phyloP scores from a whole-genome alignment of 768 basidiomycete species.

The Podaxis sp. region DNA sequence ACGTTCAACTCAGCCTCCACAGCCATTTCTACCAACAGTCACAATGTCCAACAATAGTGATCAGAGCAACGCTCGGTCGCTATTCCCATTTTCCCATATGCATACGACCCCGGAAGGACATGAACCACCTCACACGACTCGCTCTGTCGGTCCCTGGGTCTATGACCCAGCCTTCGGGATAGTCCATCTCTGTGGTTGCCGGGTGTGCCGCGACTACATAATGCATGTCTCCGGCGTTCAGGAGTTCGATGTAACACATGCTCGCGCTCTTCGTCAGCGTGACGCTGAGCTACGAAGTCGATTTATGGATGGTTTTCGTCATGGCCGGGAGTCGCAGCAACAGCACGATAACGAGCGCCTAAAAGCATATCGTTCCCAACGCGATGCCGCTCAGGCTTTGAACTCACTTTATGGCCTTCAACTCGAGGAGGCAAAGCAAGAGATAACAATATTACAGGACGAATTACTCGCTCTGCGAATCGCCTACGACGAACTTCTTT shows the following conservation, averaged over 20 bases:
- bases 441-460: conserved; percentile 22
- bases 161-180: conserved; percentile 19
- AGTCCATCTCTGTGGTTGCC: conserved; percentile 17
- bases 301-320: conserved; percentile 18
- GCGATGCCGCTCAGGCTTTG: conserved; percentile 19
- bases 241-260: conserved; percentile 10
- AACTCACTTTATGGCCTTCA: conserved; percentile 13
- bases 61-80: background rate
- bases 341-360: conserved; percentile 18
- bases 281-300: conserved; percentile 10
- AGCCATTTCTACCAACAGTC: background rate
- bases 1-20: background rate
- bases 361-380: conserved; percentile 19
- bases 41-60: background rate
- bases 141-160: conserved; percentile 4
- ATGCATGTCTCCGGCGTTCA: conserved; percentile 14
- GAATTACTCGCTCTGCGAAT: conserved; percentile 22
- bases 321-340: conserved; percentile 17
- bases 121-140: background rate
- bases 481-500: conserved; percentile 18
- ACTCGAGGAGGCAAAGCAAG: conserved; percentile 16
- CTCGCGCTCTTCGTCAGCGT: conserved; percentile 14
- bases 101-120: background rate
- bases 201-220: conserved; percentile 17
- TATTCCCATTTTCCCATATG: background rate